A percentile compares a stretch with the other conserved stretches of the same genome.
Evolutionary conservation across 345 rosid genomes (phyloP).

Genomic region (Euphorbia tirucalli): DNA sequence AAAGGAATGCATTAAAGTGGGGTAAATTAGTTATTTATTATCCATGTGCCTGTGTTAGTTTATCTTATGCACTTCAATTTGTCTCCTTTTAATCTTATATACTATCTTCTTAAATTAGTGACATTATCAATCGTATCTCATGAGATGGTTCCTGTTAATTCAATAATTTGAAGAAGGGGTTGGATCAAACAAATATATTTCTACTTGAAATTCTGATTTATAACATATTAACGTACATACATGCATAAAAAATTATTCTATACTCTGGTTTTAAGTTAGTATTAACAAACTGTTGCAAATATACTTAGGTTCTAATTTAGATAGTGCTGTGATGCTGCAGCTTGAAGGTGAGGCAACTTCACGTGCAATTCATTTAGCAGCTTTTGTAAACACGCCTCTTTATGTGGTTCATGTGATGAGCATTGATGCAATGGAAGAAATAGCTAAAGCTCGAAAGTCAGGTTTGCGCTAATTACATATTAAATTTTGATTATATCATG

Average conservation of each 20-base stretch:
- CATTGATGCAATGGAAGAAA: conserved; percentile 97
- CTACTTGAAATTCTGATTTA: not conserved
- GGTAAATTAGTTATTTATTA: too few species aligned
- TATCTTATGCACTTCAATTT: too few species aligned
- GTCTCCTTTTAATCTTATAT: too few species aligned
- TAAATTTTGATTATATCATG: conserved; percentile 1
- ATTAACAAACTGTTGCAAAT: not conserved
- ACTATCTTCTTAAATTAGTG: not conserved
- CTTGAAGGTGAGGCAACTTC: conserved; percentile 97
- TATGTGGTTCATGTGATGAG: conserved; percentile 99
- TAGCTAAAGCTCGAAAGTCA: conserved; percentile 88
- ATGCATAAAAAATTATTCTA: not conserved
- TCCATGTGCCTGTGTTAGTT: too few species aligned
- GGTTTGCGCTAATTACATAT: conserved; percentile 36
- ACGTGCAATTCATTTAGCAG: conserved; percentile 88
- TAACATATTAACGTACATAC: not conserved
- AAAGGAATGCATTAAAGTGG: too few species aligned
- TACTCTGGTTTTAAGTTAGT: not conserved
- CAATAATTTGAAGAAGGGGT: not conserved
- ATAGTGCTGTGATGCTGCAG: conserved; percentile 40
- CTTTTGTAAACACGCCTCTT: conserved; percentile 86
- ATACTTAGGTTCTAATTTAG: conserved; percentile 11
- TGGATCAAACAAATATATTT: not conserved
- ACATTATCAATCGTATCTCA: not conserved
- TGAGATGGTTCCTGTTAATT: not conserved